Percentiles rank a stretch among this genome's conserved stretches.
Conservation (phyloP, 106 monocot species). For the Dactylorhiza incarnata region DNA sequence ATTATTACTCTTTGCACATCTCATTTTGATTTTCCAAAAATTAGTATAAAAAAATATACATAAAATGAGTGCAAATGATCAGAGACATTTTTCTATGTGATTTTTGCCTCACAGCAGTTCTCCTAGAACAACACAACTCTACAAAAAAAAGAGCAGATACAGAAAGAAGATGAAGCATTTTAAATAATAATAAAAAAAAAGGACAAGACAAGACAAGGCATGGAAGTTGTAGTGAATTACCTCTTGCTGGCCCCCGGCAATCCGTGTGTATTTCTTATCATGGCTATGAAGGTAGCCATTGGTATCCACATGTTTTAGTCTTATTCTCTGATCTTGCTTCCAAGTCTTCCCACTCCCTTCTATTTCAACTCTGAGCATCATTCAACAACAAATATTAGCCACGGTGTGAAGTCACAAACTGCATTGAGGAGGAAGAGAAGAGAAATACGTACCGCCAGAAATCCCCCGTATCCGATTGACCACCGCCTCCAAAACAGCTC, state of each 20-base stretch:
- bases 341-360: conserved; percentile 68
- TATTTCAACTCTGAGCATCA: conserved; percentile 51
- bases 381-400: background rate
- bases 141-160: background rate
- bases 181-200: no score
- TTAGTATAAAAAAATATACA: no score
- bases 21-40: background rate
- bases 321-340: conserved; percentile 80
- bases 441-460: conserved; percentile 53
- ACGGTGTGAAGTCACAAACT: background rate
- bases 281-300: conserved; percentile 77
- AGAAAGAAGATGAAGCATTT: background rate
- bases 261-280: conserved; percentile 79
- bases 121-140: background rate
- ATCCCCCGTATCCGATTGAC: conserved; percentile 76
- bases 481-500: conserved; percentile 66
- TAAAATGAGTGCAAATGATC: no score
- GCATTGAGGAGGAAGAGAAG: background rate
- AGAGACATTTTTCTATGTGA: no score
- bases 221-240: conserved; percentile 19
- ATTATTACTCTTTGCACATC: background rate
- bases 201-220: background rate
- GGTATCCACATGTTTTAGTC: conserved; percentile 73
- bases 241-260: conserved; percentile 95
- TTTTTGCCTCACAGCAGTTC: background rate